Evolutionary conservation across 306 rosid species (phyloP).

Genomic region (Fagus crenata): DNA sequence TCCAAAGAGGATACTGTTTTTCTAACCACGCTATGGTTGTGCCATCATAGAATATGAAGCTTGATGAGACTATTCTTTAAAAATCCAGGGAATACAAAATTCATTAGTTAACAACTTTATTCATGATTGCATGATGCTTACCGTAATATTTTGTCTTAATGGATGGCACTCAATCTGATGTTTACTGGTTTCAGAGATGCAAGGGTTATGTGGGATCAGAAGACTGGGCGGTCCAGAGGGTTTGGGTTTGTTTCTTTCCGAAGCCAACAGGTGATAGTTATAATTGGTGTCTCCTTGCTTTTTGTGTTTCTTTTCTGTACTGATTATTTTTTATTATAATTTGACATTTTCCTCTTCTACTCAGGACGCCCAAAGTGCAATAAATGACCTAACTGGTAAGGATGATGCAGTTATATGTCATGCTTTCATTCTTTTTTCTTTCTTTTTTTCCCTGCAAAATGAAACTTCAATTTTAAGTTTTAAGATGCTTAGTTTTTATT

Average conservation of each 20-base stretch:
- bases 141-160: not conserved
- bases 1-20: too few species aligned
- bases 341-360: conserved; percentile 20
- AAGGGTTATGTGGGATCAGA: conserved; percentile 99
- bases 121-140: not conserved
- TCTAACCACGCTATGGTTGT: too few species aligned
- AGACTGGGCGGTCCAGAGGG: conserved; percentile 97
- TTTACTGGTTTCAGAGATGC: conserved; percentile 72
- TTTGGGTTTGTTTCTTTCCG: conserved; percentile 98
- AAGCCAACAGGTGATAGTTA: conserved; percentile 66
- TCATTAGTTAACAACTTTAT: not conserved
- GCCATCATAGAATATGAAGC: not conserved
- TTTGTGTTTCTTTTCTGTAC: not conserved
- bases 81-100: not conserved
- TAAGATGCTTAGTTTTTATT: not conserved
- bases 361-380: conserved; percentile 95
- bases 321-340: conserved; percentile 8
- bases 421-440: not conserved
- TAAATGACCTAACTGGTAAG: conserved; percentile 97
- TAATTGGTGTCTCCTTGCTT: not conserved
- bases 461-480: not conserved
- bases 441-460: not conserved
- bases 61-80: not conserved
- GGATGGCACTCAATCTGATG: not conserved
- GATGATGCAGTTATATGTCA: conserved; percentile 1